Conservation (phyloP, 306 rosid species). For the Cyclanthera cordifolia region DNA sequence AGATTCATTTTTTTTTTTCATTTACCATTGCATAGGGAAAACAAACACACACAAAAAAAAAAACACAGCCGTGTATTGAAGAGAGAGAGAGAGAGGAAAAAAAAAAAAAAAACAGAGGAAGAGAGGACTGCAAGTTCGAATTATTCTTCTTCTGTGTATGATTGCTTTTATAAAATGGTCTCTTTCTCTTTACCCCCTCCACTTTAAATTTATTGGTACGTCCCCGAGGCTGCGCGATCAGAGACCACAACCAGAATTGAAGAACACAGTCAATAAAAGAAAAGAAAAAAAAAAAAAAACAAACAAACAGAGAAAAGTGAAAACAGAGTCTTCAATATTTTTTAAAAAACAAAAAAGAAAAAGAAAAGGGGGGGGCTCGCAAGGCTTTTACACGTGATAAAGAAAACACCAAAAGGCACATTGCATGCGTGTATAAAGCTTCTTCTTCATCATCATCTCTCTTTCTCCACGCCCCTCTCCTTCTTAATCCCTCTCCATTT, state of each 20-base stretch:
- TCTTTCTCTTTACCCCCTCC: constrained; percentile 17
- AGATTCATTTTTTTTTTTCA: neutral
- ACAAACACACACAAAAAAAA: neutral
- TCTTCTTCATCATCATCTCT: constrained; percentile 51
- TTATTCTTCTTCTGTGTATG: constrained; percentile 80
- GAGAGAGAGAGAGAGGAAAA: constrained; percentile 3
- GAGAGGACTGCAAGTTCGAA: constrained; percentile 73
- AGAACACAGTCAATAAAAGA: constrained; percentile 19
- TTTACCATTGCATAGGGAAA: neutral
- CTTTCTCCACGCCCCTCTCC: neutral
- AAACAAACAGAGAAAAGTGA: too few species aligned
- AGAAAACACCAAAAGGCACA: constrained; percentile 56
- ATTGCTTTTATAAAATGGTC: constrained; percentile 47
- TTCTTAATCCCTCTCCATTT: neutral
- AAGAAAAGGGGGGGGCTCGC: too few species aligned
- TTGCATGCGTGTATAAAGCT: constrained; percentile 81
- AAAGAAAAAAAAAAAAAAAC: constrained; percentile 17
- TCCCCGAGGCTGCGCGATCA: constrained; percentile 63
- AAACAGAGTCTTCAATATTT: neutral
- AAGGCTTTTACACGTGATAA: constrained; percentile 26
- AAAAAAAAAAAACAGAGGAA: constrained; percentile 25
- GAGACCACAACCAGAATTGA: constrained; percentile 24
- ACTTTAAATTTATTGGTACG: constrained; percentile 22
- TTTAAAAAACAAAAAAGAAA: too few species aligned
- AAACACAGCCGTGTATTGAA: too few species aligned